Conservation (phyloP, 345 rosid species). For the Xanthoceras sorbifolium region DNA sequence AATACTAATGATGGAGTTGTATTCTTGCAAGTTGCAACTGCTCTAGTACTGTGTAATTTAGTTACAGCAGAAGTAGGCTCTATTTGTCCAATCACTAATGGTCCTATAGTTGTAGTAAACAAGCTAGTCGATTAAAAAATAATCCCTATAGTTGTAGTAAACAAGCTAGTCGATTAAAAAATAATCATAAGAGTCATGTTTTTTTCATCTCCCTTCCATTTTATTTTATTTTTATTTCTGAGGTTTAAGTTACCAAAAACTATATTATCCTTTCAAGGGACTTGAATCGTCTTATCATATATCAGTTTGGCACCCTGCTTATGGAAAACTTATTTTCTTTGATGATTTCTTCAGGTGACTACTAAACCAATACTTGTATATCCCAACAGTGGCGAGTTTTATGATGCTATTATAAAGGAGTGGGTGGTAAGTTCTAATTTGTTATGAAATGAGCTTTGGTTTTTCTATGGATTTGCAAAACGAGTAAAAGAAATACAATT, state of each 20-base stretch:
- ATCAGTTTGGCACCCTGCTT: background rate
- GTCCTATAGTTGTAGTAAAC: background rate
- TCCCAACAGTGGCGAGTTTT: slow-evolving; percentile 82
- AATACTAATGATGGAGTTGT: background rate
- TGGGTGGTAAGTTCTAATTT: slow-evolving; percentile 69
- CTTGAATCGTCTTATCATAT: background rate
- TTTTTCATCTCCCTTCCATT: background rate
- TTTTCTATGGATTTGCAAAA: background rate
- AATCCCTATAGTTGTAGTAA: background rate
- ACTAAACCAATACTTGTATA: slow-evolving; percentile 70
- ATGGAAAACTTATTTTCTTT: slow-evolving; percentile 8
- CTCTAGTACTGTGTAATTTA: background rate
- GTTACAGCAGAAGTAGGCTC: background rate
- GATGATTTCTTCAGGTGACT: slow-evolving; percentile 51
- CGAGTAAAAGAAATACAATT: background rate
- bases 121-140: background rate
- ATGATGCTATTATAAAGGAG: slow-evolving; percentile 59
- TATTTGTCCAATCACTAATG: background rate
- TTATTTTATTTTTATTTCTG: background rate
- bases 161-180: background rate
- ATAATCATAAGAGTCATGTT: background rate
- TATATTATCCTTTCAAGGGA: slow-evolving; percentile 2
- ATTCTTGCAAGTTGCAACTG: background rate
- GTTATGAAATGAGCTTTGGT: background rate
- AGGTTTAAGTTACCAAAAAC: background rate